Evolutionary conservation across 805 yeast species (phyloP).

Genomic region (Lipomyces sp.): DNA sequence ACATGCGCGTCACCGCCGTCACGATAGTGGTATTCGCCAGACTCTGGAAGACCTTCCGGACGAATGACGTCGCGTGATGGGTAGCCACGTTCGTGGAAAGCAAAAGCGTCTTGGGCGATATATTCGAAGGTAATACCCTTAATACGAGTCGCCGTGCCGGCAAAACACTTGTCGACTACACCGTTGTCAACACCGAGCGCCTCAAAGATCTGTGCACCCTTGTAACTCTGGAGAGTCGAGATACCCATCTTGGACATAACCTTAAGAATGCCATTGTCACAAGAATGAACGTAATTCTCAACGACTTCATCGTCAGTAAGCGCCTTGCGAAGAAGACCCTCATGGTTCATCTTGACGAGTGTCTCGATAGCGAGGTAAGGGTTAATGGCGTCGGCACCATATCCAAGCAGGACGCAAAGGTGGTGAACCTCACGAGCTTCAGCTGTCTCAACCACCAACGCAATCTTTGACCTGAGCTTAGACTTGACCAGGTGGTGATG

Average conservation of each 20-base stretch:
- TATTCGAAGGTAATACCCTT: slow-evolving; percentile 94
- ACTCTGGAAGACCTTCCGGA: slow-evolving; percentile 81
- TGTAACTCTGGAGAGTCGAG: slow-evolving; percentile 95
- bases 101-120: slow-evolving; percentile 94
- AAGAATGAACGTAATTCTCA: slow-evolving; percentile 78
- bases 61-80: slow-evolving; percentile 74
- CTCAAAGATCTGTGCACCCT: slow-evolving; percentile 98
- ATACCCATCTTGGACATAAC: slow-evolving; percentile 99
- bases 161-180: slow-evolving; percentile 92
- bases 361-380: slow-evolving; percentile 95
- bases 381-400: slow-evolving; percentile 95
- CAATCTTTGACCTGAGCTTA: slow-evolving; percentile 94
- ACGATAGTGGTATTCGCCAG: slow-evolving; percentile 98
- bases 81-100: slow-evolving; percentile 89
- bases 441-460: slow-evolving; percentile 87
- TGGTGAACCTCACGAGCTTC: slow-evolving; percentile 98
- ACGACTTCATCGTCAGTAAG: slow-evolving; percentile 65
- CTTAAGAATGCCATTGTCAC: slow-evolving; percentile 90
- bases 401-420: slow-evolving; percentile 90
- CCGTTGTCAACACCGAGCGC: slow-evolving; percentile 95
- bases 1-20: slow-evolving; percentile 97
- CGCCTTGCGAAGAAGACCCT: slow-evolving; percentile 60
- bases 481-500: slow-evolving; percentile 96
- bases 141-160: slow-evolving; percentile 97
- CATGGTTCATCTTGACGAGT: slow-evolving; percentile 78